Conservation (phyloP, 495 filamentous ascomycete genomes). For the Lasiosphaeris hirsuta region DNA sequence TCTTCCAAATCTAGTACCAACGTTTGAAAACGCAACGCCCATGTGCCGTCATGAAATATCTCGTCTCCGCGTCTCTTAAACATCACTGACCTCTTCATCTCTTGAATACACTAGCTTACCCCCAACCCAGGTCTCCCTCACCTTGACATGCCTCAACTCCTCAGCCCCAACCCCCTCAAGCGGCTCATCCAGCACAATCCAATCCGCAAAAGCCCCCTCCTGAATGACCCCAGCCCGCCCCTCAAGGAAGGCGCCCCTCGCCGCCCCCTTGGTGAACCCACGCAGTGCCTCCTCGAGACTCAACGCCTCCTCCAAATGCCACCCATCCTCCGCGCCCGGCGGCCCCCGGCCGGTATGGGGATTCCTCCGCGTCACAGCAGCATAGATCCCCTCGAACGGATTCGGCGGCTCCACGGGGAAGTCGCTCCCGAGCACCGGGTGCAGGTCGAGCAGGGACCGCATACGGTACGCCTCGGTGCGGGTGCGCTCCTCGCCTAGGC, state of each 20-base stretch:
- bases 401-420: constrained; percentile 64
- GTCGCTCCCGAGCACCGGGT: constrained; percentile 56
- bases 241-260: constrained; percentile 49
- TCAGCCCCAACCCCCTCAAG: constrained; percentile 37
- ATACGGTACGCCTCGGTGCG: constrained; percentile 55
- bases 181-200: constrained; percentile 56
- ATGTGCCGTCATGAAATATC: no score
- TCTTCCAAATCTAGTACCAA: no score
- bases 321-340: constrained; percentile 44
- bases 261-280: constrained; percentile 52
- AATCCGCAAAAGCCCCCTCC: constrained; percentile 56
- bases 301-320: constrained; percentile 52
- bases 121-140: constrained; percentile 63
- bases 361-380: constrained; percentile 53
- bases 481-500: constrained; percentile 51
- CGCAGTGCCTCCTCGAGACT: constrained; percentile 50
- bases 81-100: constrained; percentile 15
- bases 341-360: constrained; percentile 48
- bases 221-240: constrained; percentile 50
- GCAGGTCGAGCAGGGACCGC: constrained; percentile 44
- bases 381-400: constrained; percentile 60
- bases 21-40: no score
- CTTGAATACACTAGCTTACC: constrained; percentile 44
- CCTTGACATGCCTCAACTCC: constrained; percentile 45
- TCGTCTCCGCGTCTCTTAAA: no score